Base-by-base conservation (phyloP, 2,329 filamentous ascomycete species). In the Phaeosphaeriaceae sp. region DNA sequence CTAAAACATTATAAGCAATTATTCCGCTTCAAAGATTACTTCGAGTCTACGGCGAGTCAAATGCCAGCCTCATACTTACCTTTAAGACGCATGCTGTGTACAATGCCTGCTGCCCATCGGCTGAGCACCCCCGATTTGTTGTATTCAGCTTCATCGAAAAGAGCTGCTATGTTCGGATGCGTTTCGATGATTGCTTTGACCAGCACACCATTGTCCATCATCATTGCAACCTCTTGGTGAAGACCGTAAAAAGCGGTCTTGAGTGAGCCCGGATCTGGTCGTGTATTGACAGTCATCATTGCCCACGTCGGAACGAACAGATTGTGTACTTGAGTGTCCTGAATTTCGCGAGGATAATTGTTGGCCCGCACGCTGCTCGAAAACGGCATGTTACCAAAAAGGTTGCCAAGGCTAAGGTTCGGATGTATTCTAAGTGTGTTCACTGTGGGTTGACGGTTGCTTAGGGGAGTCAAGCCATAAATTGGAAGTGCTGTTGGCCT, bases 221-320 rank as follows among this genome's bases (percentile, higher is more conserved):
- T 53, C 3, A 36, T 56, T 9, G 63, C 49, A 3, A 63, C 59
- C 57, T 70, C 56, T 9, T 60, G 52, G 1, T 65, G n/a, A 25
- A 70, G 50, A 11, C 40, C 25, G 7, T 52, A 45, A 2, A 69
- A 58, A 4, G 58, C 61, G 19, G 56, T 44, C 22, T 48, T 60
- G 1, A 68, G 20, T 1, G 65, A 67, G 0, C 68, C 68, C 7
- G 66, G 65, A 27, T 69, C 66, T 1, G 65, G 61, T 10, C 57
- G 50, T 2, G 66, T 67, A 33, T 62, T 70, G 7, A 68, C 58
- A 3, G 68, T 61, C 53, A 68, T 60, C 68, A 70, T 70, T 7
- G 68, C 60, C 68, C 68, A 70, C 3, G 62, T 69, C 2, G 68
- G 68, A n/a, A 70, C 20, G 13, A 59, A 67, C 1, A 70, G 33